Evolutionary conservation across 352 stramenopile species (phyloP).

Genomic region (Albugo laibachii): DNA sequence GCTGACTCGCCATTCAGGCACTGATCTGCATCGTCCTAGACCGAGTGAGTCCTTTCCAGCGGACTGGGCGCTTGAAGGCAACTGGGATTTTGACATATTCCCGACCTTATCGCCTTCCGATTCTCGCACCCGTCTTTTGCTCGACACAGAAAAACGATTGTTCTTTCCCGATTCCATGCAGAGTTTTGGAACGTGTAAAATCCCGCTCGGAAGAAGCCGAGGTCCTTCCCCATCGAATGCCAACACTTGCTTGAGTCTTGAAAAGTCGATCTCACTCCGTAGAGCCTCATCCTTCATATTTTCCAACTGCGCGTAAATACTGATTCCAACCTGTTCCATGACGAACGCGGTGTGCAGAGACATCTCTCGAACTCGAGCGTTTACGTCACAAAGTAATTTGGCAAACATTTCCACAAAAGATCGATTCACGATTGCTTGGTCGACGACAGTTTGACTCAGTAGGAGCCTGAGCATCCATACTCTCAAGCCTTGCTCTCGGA

Average conservation of each 20-base stretch:
- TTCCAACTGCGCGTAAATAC: slow-evolving; percentile 27
- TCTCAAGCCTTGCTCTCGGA: slow-evolving; percentile 36
- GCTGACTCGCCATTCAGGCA: not conserved
- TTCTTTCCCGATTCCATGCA: not conserved
- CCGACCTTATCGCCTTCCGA: too few species aligned
- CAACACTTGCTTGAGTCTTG: not conserved
- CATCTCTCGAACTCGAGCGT: slow-evolving; percentile 16
- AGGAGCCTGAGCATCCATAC: slow-evolving; percentile 37
- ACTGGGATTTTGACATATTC: too few species aligned
- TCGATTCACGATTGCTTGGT: slow-evolving; percentile 4
- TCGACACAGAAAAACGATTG: too few species aligned
- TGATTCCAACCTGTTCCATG: slow-evolving; percentile 12
- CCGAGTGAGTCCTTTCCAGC: too few species aligned
- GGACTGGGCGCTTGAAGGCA: too few species aligned
- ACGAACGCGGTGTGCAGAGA: slow-evolving; percentile 24
- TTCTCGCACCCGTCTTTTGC: too few species aligned
- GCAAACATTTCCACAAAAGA: slow-evolving; percentile 17
- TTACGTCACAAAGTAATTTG: slow-evolving; percentile 26
- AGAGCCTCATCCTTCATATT: not conserved
- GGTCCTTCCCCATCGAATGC: not conserved
- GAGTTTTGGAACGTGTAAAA: not conserved
- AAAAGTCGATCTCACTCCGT: not conserved
- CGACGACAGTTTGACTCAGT: slow-evolving; percentile 8
- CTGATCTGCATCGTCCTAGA: not conserved
- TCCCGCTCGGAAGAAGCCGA: not conserved